Base-by-base conservation (phyloP, 805 yeast species). In the Ogataea thermomethanolica region DNA sequence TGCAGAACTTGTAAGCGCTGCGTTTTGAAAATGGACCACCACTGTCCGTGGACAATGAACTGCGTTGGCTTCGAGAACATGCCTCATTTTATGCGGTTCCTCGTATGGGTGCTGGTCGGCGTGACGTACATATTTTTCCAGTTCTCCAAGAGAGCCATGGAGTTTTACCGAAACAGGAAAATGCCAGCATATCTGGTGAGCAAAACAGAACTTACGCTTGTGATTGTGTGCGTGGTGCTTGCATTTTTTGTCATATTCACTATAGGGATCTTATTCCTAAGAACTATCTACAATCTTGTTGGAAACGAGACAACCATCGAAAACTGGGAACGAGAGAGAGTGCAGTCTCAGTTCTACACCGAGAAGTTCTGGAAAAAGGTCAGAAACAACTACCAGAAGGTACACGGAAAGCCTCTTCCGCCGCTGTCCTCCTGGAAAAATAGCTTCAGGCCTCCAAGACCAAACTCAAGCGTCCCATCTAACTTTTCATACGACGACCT, bases 21-120 rank as follows among this genome's bases (percentile, higher is more conserved):
- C 61, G 81, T 89, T n/a, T 59, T 89, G 42, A 75, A 77, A 56
- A 90, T 89, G 96, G 97, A 89, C 59, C 97, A 89, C 58, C 96
- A 89, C 64, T 81, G 83, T 58, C 96, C 96, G 0, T 90, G 96
- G 96, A 87, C 95, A 0, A 75, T 78, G 60, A 90, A 86, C 56
- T 90, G 96, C 56, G 91, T 90, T 14, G 97, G 97, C 0, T 79
- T 78, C 56, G 59, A 62, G 0, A 90, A 90, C 55, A 69, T 78
- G 59, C 87, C 95, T 0, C 90, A 86, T 58, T 90, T 90, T 57
- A 53, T 84, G 46, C 67, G 96, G 39, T 90, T 90, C 56, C 54
- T 90, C 25, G 51, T 71, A 8, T 81, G 89, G 84, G 81, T 85
- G 2, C 58, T 75, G 14, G 54, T 71, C 25, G 67, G 80, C 1